Evolutionary conservation across 306 rosid species (phyloP), one percentile per base, ranked within the genome.

Genomic region (Neltuma alba): DNA sequence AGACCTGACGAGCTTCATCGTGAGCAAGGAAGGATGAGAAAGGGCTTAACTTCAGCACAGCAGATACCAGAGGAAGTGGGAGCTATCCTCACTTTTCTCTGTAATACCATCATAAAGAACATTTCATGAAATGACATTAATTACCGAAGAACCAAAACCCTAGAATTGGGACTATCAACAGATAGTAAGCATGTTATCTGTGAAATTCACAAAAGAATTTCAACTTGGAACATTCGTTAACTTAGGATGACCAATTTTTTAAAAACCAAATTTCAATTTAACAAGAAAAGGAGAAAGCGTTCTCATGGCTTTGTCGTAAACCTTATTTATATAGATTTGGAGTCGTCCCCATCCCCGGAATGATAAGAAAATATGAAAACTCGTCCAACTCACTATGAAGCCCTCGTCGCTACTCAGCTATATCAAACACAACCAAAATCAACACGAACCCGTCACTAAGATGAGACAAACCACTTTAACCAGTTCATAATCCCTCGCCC

Each of bases 1-100:
- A 63, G 36, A 89, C 92, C 90, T 82, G 65, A 89, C 92, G 38
- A 89, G 92, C 90, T 86, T 89, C 92, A 89, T 89, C 64, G 31
- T 78, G 16, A 80, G 42, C 11, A 37, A 33, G 41, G 42, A 42
- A 62, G 77, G 20, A 36, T 38, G 25, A 60, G 65, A 20, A 41
- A 78, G 70, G 16, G 76, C 81, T 67, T 68, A 54, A 80, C 81
- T 50, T 67, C 33, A 63, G 42, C 77, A 34, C 61, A 48, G 30
- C 18, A 37, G 48, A 77, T 42, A 27, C 37, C 45, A 33, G 64
- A 28, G 37, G 15, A 23, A 23, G 37, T 18, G 10, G 45, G 15
- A 63, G 9, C 23, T 38, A 8, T n/a, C 74, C 60, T 31, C 74
- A 50, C 40, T 71, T 38, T 76, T 76, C 74, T 33, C 80, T 68